Evolutionary conservation across 169 alveolate genomes (phyloP).

Genomic region (Eimeria maxima): DNA sequence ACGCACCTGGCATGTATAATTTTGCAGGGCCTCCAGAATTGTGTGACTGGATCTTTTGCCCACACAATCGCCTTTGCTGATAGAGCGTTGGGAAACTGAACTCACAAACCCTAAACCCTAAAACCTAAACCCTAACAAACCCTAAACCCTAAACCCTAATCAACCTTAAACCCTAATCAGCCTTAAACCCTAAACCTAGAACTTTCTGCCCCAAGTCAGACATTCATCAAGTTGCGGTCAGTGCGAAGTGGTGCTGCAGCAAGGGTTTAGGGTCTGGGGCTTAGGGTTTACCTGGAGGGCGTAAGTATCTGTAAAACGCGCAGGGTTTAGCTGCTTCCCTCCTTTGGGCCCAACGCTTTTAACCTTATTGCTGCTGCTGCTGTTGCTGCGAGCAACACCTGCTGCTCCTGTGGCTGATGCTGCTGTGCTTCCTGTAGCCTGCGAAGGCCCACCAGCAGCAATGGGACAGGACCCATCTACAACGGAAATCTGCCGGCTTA

Average conservation of each 20-base stretch:
- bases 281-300: constrained; percentile 50
- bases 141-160: not conserved
- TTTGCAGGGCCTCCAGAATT: constrained; percentile 74
- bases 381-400: constrained; percentile 9
- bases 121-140: constrained; percentile 17
- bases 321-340: constrained; percentile 58
- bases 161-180: not conserved
- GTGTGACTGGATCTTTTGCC: constrained; percentile 73
- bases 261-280: not conserved
- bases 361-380: constrained; percentile 55
- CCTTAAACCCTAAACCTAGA: not conserved
- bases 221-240: not conserved
- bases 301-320: constrained; percentile 61
- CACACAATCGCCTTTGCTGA: constrained; percentile 83
- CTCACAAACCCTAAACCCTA: constrained; percentile 1
- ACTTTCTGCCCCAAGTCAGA: not conserved
- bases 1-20: constrained; percentile 82
- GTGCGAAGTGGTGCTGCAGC: not conserved
- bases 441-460: not conserved
- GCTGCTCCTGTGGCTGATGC: constrained; percentile 2
- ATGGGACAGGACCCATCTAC: constrained; percentile 30
- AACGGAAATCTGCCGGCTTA: constrained; percentile 23
- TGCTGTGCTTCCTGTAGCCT: constrained; percentile 3
- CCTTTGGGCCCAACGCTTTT: constrained; percentile 59
- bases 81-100: constrained; percentile 84